phyloP scores from a whole-genome alignment of 768 basidiomycete genomes.

The Tylopilus plumbeoviolaceoides region DNA sequence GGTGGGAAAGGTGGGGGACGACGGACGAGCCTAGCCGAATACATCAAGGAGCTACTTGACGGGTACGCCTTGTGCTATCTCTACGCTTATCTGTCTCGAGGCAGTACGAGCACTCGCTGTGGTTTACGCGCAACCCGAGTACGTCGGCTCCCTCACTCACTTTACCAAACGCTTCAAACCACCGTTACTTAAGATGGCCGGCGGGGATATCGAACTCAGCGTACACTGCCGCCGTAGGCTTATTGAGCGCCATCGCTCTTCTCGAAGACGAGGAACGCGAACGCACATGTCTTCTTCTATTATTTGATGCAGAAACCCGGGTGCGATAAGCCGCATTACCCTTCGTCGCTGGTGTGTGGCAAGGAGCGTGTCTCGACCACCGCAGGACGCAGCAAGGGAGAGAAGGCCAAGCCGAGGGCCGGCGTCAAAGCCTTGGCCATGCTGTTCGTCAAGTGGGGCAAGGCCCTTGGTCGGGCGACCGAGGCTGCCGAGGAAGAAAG shows the following conservation, averaged over 20 bases:
- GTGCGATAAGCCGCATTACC: conserved; percentile 78
- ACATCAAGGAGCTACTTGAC: conserved; percentile 86
- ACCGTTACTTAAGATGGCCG: conserved; percentile 90
- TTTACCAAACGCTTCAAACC: conserved; percentile 96
- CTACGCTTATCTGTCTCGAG: conserved; percentile 49
- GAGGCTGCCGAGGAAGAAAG: conserved; percentile 41
- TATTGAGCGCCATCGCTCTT: conserved; percentile 78
- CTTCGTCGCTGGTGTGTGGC: conserved; percentile 79
- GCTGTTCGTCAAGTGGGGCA: conserved; percentile 74
- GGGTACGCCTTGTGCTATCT: conserved; percentile 53
- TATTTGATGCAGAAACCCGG: conserved; percentile 80
- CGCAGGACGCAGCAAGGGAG: conserved; percentile 35
- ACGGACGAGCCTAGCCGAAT: conserved; percentile 69
- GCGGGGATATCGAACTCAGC: conserved; percentile 74
- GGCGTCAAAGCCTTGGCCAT: conserved; percentile 70
- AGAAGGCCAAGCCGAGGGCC: conserved; percentile 51
- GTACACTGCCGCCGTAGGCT: conserved; percentile 84
- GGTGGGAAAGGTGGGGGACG: conserved; percentile 69
- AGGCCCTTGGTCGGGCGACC: conserved; percentile 50
- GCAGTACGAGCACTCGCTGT: conserved; percentile 78
- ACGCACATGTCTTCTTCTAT: conserved; percentile 71
- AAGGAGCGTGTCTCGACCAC: conserved; percentile 61
- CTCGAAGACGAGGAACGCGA: conserved; percentile 88
- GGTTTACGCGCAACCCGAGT: conserved; percentile 77
- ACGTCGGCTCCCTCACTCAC: conserved; percentile 72